Conservation (phyloP, 2,329 filamentous ascomycete species). For the Cladosporium austrohemisphaericum region DNA sequence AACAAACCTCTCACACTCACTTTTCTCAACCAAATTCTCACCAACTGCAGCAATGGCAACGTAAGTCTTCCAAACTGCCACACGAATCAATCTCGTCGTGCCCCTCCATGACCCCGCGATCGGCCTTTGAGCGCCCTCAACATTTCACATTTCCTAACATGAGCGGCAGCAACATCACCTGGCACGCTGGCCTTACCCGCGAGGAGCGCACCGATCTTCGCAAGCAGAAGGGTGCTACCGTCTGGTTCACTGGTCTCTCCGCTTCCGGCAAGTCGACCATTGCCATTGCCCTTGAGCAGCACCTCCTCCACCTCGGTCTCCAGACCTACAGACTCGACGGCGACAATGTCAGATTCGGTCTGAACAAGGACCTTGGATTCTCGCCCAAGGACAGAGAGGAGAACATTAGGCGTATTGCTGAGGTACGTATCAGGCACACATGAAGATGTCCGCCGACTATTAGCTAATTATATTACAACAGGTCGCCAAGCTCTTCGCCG, state of each 20-base stretch:
- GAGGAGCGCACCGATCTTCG: slow-evolving; percentile 69
- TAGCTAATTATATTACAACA: slow-evolving; percentile 27
- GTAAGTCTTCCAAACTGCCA: slow-evolving; percentile 7
- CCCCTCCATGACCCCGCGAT: slow-evolving; percentile 14
- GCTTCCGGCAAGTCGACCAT: slow-evolving; percentile 97
- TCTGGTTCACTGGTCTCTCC: slow-evolving; percentile 97
- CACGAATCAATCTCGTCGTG: not conserved
- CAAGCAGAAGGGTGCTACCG: slow-evolving; percentile 84
- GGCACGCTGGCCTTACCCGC: slow-evolving; percentile 78
- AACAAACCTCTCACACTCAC: not conserved
- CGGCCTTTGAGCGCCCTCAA: slow-evolving; percentile 1
- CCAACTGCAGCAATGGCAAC: slow-evolving; percentile 11
- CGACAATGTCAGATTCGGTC: slow-evolving; percentile 95
- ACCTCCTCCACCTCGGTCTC: slow-evolving; percentile 80
- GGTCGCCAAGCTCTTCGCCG: slow-evolving; percentile 95
- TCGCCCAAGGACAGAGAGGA: slow-evolving; percentile 89
- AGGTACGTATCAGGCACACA: slow-evolving; percentile 43
- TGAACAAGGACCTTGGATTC: slow-evolving; percentile 98
- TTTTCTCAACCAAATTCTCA: not conserved
- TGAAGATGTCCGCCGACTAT: slow-evolving; percentile 23
- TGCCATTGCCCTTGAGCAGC: slow-evolving; percentile 93
- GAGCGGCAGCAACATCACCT: slow-evolving; percentile 73
- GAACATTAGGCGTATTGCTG: slow-evolving; percentile 94
- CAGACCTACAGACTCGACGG: slow-evolving; percentile 91
- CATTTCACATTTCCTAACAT: slow-evolving; percentile 9